Evolutionary conservation across 768 basidiomycete species (phyloP).

Genomic region (Chalciporus pseudorubinellus): DNA sequence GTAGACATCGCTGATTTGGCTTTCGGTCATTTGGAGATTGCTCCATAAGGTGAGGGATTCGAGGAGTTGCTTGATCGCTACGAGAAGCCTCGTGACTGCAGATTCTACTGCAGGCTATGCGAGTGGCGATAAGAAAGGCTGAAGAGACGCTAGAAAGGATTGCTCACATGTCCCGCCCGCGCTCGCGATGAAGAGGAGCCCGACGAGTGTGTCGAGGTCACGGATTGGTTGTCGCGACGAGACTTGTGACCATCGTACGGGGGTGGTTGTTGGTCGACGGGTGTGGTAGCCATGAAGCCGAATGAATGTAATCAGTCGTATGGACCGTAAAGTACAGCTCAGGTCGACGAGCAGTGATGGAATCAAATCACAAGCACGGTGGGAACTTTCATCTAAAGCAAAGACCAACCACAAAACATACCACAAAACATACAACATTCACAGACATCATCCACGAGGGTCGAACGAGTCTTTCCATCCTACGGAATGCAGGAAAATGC

Average conservation of each 20-base stretch:
- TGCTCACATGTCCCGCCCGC: slow-evolving; percentile 27
- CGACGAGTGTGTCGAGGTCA: slow-evolving; percentile 46
- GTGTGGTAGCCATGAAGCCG: slow-evolving; percentile 22
- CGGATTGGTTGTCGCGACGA: slow-evolving; percentile 52
- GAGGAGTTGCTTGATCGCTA: slow-evolving; percentile 93
- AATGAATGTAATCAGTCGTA: background rate
- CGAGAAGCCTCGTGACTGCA: slow-evolving; percentile 86
- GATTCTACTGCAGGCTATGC: slow-evolving; percentile 79
- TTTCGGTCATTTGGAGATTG: slow-evolving; percentile 64
- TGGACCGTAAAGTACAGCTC: background rate
- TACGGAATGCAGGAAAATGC: no score
- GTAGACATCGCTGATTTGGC: slow-evolving; percentile 92
- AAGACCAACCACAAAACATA: background rate
- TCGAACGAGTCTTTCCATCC: no score
- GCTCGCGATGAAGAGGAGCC: slow-evolving; percentile 22
- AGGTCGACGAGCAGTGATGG: background rate
- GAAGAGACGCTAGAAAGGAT: slow-evolving; percentile 4
- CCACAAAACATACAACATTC: background rate
- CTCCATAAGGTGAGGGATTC: slow-evolving; percentile 89
- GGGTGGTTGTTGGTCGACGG: slow-evolving; percentile 14
- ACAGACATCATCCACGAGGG: no score
- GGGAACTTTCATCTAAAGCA: slow-evolving; percentile 13
- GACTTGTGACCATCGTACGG: slow-evolving; percentile 39
- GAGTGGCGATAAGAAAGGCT: slow-evolving; percentile 1
- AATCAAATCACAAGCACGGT: slow-evolving; percentile 1